A percentile compares a stretch with the other conserved stretches of the same genome.
phyloP scores from a whole-genome alignment of 148 eudicot genomes.

The Silene uniflora region DNA sequence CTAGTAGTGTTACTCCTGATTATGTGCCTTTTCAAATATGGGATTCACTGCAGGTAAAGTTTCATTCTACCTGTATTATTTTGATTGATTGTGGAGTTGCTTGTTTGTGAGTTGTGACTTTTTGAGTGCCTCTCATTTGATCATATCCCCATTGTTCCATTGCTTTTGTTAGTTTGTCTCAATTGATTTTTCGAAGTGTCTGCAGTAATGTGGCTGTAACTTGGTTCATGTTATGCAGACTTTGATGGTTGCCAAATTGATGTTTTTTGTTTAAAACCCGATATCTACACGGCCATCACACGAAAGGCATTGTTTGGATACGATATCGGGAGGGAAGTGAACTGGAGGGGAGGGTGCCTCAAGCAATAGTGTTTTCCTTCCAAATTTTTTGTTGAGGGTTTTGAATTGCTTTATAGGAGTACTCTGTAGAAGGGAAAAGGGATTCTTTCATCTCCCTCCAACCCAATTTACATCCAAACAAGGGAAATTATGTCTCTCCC shows the following conservation, averaged over 20 bases:
- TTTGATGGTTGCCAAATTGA: background rate
- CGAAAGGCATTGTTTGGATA: background rate
- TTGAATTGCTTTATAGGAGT: background rate
- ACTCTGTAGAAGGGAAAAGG: background rate
- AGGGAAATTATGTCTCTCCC: background rate
- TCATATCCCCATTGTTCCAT: background rate
- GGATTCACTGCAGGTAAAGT: constrained; percentile 83
- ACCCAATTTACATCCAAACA: background rate
- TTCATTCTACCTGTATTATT: background rate
- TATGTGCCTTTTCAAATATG: constrained; percentile 85
- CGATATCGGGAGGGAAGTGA: background rate
- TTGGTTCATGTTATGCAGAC: too few relatives aligned
- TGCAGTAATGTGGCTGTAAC: too few relatives aligned
- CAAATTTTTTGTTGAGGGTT: background rate
- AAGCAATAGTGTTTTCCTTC: background rate
- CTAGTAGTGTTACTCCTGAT: constrained; percentile 92
- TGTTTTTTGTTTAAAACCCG: background rate
- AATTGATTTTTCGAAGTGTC: background rate
- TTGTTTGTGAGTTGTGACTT: background rate
- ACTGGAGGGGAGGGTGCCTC: background rate
- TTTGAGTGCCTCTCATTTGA: background rate
- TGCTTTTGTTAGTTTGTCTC: constrained; percentile 4
- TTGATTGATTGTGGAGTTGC: background rate
- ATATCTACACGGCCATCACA: background rate
- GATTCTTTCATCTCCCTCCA: background rate